Evolutionary conservation across 352 stramenopile species (phyloP).

Genomic region (Phytophthora tubulina): DNA sequence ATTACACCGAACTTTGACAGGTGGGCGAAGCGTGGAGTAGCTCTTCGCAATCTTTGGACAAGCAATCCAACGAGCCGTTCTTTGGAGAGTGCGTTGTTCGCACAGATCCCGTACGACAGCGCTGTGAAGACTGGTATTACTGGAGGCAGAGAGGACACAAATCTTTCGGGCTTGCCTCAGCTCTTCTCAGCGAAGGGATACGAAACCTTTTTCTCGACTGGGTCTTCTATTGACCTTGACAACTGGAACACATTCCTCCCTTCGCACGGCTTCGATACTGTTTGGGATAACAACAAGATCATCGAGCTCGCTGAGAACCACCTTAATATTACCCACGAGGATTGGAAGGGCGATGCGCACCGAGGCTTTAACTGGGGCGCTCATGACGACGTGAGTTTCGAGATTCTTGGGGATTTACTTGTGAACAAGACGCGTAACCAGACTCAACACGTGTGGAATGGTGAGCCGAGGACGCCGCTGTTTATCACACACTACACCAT

Average conservation of each 20-base stretch:
- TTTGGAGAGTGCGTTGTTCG: slow-evolving; percentile 63
- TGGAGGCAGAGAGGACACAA: slow-evolving; percentile 31
- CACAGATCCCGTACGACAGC: slow-evolving; percentile 56
- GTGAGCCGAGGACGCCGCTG: slow-evolving; percentile 45
- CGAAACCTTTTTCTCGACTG: slow-evolving; percentile 59
- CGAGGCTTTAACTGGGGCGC: slow-evolving; percentile 48
- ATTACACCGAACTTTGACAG: slow-evolving; percentile 65
- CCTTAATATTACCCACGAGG: slow-evolving; percentile 39
- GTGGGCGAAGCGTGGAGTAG: slow-evolving; percentile 62
- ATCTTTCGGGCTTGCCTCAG: slow-evolving; percentile 56
- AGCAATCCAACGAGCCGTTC: slow-evolving; percentile 67
- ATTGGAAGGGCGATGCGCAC: slow-evolving; percentile 37
- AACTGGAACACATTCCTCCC: slow-evolving; percentile 62
- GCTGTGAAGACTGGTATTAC: slow-evolving; percentile 46
- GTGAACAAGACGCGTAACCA: slow-evolving; percentile 55
- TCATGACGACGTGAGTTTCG: slow-evolving; percentile 61
- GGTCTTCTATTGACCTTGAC: slow-evolving; percentile 51
- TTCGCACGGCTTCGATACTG: slow-evolving; percentile 58
- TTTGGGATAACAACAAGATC: slow-evolving; percentile 50
- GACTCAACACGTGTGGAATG: slow-evolving; percentile 12
- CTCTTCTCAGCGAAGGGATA: slow-evolving; percentile 63
- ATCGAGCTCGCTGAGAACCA: slow-evolving; percentile 44
- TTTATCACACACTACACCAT: slow-evolving; percentile 76
- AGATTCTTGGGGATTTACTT: slow-evolving; percentile 58
- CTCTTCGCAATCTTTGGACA: slow-evolving; percentile 71